Conservation (phyloP, 2,329 filamentous ascomycete species). For the Alternaria ethzedia region DNA sequence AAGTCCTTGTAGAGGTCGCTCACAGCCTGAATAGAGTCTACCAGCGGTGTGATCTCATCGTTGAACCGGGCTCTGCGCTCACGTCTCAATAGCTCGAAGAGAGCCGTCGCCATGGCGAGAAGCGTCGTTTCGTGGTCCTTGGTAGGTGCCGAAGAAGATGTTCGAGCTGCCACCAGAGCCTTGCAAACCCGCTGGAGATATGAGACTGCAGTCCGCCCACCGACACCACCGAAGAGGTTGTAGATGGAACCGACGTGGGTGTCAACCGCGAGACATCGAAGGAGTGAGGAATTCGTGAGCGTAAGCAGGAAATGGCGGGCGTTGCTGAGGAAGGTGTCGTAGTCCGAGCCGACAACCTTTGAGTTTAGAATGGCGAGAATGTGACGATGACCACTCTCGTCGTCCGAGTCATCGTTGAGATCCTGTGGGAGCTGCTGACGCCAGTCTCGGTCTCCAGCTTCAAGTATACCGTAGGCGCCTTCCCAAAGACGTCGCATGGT, state of each 20-base stretch:
- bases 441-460: conserved; percentile 39
- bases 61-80: conserved; percentile 30
- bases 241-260: conserved; percentile 44
- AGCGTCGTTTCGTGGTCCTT: conserved; percentile 8
- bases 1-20: conserved; percentile 2
- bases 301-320: conserved; percentile 29
- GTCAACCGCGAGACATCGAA: conserved; percentile 46
- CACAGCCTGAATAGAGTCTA: conserved; percentile 12
- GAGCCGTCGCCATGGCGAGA: conserved; percentile 14
- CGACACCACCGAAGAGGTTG: conserved; percentile 43
- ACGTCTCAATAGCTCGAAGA: conserved; percentile 27
- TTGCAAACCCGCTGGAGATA: conserved; percentile 40
- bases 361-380: conserved; percentile 32
- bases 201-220: conserved; percentile 37
- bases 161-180: background rate
- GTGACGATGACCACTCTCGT: conserved; percentile 35
- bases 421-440: conserved; percentile 41
- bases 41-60: conserved; percentile 17
- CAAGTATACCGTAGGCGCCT: conserved; percentile 34
- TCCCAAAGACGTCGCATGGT: conserved; percentile 36
- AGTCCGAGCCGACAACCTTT: background rate
- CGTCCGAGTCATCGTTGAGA: conserved; percentile 30
- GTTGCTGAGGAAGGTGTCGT: conserved; percentile 11
- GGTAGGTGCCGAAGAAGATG: background rate
- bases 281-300: conserved; percentile 42